phyloP scores from a whole-genome alignment of 2,329 filamentous ascomycete species.

The Sporothrix curviconia region DNA sequence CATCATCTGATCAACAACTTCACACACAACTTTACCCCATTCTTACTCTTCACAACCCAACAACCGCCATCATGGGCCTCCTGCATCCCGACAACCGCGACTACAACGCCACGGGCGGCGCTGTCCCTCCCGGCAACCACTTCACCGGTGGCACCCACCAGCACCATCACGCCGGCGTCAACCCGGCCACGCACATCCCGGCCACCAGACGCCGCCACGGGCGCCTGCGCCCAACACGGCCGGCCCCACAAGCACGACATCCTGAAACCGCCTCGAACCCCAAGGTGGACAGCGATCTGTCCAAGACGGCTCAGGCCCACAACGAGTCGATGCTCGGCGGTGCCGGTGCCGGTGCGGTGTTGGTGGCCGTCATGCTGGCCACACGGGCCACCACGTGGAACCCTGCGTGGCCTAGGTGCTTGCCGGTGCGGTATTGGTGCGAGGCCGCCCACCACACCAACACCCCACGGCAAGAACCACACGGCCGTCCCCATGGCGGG shows the following conservation, averaged over 20 bases:
- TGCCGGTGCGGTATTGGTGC: not conserved
- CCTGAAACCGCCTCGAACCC: constrained; percentile 38
- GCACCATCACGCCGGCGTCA: constrained; percentile 2
- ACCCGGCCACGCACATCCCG: constrained; percentile 11
- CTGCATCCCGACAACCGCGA: constrained; percentile 12
- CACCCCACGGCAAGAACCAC: not conserved
- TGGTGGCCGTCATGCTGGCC: not conserved
- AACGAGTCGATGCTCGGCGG: not conserved
- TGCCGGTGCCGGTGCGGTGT: not conserved
- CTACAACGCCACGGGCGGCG: not conserved
- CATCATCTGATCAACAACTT: not conserved
- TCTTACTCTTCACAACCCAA: not conserved
- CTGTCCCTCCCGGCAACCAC: not conserved
- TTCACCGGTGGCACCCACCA: not conserved
- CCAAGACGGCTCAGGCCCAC: not conserved
- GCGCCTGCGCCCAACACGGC: constrained; percentile 33
- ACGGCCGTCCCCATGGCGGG: constrained; percentile 37
- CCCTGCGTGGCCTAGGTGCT: not conserved
- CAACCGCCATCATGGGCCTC: constrained; percentile 11
- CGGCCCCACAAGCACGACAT: constrained; percentile 36
- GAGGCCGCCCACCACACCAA: constrained; percentile 9
- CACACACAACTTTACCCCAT: not conserved
- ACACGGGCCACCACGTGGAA: no score
- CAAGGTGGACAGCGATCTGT: constrained; percentile 31
- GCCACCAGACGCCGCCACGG: constrained; percentile 8